These are phyloP conservation scores for Berkeleyomyces basicola DNA, from an alignment of 2,329 filamentous ascomycete genomes.

Conservation along the genomic window DNA sequence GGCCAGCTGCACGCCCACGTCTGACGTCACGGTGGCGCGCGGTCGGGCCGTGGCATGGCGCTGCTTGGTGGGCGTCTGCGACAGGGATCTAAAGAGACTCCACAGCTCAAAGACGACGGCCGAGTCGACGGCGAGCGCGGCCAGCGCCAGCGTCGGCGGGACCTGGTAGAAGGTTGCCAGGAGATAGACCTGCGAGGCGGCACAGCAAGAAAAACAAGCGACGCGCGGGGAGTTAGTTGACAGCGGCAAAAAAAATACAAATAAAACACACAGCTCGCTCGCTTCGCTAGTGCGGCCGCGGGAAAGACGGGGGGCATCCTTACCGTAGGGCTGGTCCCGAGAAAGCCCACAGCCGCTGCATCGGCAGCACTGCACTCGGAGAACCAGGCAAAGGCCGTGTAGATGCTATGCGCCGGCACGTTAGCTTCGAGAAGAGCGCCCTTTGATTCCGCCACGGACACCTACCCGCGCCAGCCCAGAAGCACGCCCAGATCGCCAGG, in stretches of 20 bases:
- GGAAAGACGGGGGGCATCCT: slow-evolving; percentile 17
- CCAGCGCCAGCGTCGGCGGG: slow-evolving; percentile 39
- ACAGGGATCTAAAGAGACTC: background rate
- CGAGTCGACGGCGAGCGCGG: slow-evolving; percentile 29
- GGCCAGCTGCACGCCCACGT: slow-evolving; percentile 43
- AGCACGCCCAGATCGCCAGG: slow-evolving; percentile 21
- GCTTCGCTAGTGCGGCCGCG: background rate
- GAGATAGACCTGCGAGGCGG: slow-evolving; percentile 43
- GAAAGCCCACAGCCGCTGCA: slow-evolving; percentile 44
- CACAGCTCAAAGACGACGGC: background rate
- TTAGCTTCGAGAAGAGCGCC: background rate
- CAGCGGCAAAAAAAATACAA: background rate
- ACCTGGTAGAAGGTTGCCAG: slow-evolving; percentile 64
- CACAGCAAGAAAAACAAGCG: slow-evolving; percentile 2
- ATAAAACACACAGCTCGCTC: background rate
- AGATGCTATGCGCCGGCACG: background rate
- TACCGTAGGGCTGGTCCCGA: slow-evolving; percentile 60
- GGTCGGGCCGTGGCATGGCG: slow-evolving; percentile 32
- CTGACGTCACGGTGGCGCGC: slow-evolving; percentile 51
- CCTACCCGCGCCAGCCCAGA: background rate
- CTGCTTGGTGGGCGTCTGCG: background rate
- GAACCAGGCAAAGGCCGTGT: slow-evolving; percentile 54
- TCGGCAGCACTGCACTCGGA: slow-evolving; percentile 59
- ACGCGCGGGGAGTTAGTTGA: background rate
- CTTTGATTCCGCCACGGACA: background rate